Base-by-base conservation (phyloP, 331 rosid species). In the Spiraea crenata region DNA sequence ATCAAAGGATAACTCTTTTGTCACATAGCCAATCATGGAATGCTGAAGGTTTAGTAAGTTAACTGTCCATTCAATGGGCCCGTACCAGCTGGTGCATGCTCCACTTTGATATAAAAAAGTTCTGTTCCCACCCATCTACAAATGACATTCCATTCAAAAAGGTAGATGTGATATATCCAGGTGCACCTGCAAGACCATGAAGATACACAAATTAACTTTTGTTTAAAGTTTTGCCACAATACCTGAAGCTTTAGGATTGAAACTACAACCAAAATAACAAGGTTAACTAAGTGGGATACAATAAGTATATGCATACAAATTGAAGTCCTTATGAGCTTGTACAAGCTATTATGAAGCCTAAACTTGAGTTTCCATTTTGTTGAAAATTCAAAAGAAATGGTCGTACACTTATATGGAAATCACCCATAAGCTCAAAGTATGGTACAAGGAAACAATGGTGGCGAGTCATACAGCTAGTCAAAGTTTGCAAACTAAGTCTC, bases 1-100 rank as follows among this genome's bases (percentile, higher is more conserved):
- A 25, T 25, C 31, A 25, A 25, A 25, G 31, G 31, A 25, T 25
- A 25, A 25, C 1, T 25, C 31, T 25, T 25, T 25, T 25, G 31
- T 25, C 31, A 25, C 31, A 25, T 25, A 25, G 31, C 31, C 31
- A 25, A 25, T 25, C 31, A 25, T 25, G 31, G 31, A 25, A 25
- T 41, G 38, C 64, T 59, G 1, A 59, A 59, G 40, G 40, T 54
- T 25, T 41, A 20, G 38, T 2, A 8, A 48, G 39, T 48, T 35
- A 17, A 51, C 64, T 0, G 65, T 20, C 35, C 17, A 4, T 1
- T 75, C 65, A 67, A 69, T 63, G 73, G 47, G 70, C 63, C 20
- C 77, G 61, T 93, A 93, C 99, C 97, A 93, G 79, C 70, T 93
- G 97, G 86, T 93, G 99, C 95, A 93, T 87, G 90, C 89, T 87